A percentile compares a stretch with the other conserved stretches of the same genome.
Conservation (phyloP, 768 basidiomycete species). For the Leccinum subtestaceum region DNA sequence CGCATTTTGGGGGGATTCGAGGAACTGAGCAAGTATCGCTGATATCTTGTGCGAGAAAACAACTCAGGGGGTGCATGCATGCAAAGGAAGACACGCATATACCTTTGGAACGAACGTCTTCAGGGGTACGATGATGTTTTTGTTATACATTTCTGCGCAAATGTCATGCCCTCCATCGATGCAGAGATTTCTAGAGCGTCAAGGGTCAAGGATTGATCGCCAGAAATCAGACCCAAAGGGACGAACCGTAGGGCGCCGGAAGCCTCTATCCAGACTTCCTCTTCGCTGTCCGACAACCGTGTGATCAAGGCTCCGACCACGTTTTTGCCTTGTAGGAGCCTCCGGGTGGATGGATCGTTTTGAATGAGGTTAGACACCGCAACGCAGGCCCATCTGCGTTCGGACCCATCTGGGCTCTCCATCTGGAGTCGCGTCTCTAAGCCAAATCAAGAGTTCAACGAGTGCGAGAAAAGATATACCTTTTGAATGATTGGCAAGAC, state of each 20-base stretch:
- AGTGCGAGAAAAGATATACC: slow-evolving; percentile 40
- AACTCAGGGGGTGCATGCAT: not conserved
- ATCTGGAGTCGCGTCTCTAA: slow-evolving; percentile 44
- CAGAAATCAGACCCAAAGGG: not conserved
- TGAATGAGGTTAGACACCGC: slow-evolving; percentile 95
- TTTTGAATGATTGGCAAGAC: slow-evolving; percentile 90
- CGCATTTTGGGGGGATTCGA: slow-evolving; percentile 57
- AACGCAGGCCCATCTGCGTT: slow-evolving; percentile 94
- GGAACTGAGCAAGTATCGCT: slow-evolving; percentile 61
- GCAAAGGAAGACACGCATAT: slow-evolving; percentile 3
- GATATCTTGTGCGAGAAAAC: slow-evolving; percentile 56
- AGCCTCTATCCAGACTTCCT: slow-evolving; percentile 90
- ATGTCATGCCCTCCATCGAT: slow-evolving; percentile 95
- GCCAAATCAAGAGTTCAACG: not conserved
- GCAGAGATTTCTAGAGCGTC: slow-evolving; percentile 73
- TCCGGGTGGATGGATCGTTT: slow-evolving; percentile 89
- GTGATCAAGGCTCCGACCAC: slow-evolving; percentile 84
- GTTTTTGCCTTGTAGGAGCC: slow-evolving; percentile 88
- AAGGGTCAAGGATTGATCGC: slow-evolving; percentile 7
- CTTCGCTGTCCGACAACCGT: slow-evolving; percentile 83
- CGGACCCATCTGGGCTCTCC: slow-evolving; percentile 69
- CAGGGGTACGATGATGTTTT: slow-evolving; percentile 80
- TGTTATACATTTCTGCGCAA: slow-evolving; percentile 97
- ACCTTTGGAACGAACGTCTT: slow-evolving; percentile 80
- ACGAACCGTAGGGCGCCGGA: slow-evolving; percentile 80